Evolutionary conservation across 345 rosid species (phyloP), one percentile per base, ranked within the genome.

Genomic region (Gossypium mustelinum): DNA sequence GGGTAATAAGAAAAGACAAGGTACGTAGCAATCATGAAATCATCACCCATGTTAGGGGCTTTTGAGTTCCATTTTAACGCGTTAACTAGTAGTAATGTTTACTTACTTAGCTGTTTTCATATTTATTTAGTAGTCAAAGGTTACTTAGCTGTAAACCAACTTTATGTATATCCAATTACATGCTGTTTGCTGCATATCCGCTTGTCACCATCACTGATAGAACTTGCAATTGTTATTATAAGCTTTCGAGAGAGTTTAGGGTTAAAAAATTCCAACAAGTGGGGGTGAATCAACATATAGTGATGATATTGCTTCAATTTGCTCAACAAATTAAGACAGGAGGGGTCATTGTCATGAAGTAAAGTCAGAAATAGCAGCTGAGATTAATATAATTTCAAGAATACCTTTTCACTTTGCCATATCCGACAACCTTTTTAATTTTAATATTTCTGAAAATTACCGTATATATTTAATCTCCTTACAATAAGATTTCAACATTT

Each of bases 41-140:
- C 76, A 48, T 73, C 76, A 79, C 34, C 84, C 84, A 77, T 72
- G 84, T 79, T 81, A 67, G 52, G n/a, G 16, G 10, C 48, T 48
- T 50, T 45, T 74, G 87, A 86, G 62, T 82, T 87, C 81, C 79
- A 16, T 17, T 65, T 52, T 74, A 52, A 82, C 86, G 87, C 86
- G 87, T 76, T 82, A 34, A 34, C 6, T 34, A 34, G 41, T 5
- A 34, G 39, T 6, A 4, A 34, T 34, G 39, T 34, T 4, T 34
- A 34, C 27, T 25, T 25, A 25, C 39, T 34, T 34, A 34, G 41
- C 41, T 34, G 41, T 34, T 34, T 5, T 5, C 41, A 34, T 18
- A 16, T 52, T 17, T 3, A 52, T 51, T 22, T 22, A 24, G 24
- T 7, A 41, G 76, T 58, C 66, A n/a, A 24, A 17, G 50, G 73